Conservation (phyloP, 1,284 basidiomycete species). For the Puccinia novopanici region DNA sequence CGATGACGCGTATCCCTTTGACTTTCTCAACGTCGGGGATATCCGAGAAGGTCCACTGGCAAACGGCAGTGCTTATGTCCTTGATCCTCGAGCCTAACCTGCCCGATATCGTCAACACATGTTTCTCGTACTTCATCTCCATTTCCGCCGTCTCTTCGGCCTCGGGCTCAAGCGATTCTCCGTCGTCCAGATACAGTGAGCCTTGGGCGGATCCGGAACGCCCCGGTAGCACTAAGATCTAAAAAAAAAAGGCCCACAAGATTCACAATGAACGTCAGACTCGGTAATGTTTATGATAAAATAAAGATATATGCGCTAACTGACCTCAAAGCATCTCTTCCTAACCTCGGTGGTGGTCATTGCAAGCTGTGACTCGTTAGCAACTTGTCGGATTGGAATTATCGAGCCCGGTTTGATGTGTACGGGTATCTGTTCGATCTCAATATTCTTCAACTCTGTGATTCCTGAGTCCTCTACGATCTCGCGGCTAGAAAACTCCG, state of each 20-base stretch:
- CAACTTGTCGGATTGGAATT: conserved; percentile 64
- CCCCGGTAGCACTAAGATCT: conserved; percentile 4
- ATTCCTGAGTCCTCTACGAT: too few species aligned
- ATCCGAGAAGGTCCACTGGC: conserved; percentile 4
- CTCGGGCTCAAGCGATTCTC: conserved; percentile 22
- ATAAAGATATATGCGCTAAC: not conserved
- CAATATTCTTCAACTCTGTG: too few species aligned
- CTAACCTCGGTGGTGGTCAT: too few species aligned
- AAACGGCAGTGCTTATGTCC: not conserved
- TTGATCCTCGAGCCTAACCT: conserved; percentile 3
- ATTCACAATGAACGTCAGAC: too few species aligned
- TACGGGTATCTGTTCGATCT: conserved; percentile 67
- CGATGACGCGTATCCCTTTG: conserved; percentile 3
- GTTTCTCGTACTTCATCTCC: not conserved
- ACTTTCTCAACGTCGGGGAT: not conserved
- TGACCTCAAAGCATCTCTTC: conserved; percentile 66
- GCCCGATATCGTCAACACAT: not conserved
- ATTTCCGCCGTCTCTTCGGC: conserved; percentile 8
- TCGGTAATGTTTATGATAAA: too few species aligned
- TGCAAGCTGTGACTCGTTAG: conserved; percentile 59
- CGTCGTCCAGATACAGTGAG: too few species aligned
- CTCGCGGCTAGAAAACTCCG: too few species aligned
- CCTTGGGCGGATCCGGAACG: not conserved
- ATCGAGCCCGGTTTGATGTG: conserved; percentile 68
- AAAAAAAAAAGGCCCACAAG: not conserved